Evolutionary conservation across 1,284 basidiomycete species (phyloP).

Genomic region (Meira miltonrushii): DNA sequence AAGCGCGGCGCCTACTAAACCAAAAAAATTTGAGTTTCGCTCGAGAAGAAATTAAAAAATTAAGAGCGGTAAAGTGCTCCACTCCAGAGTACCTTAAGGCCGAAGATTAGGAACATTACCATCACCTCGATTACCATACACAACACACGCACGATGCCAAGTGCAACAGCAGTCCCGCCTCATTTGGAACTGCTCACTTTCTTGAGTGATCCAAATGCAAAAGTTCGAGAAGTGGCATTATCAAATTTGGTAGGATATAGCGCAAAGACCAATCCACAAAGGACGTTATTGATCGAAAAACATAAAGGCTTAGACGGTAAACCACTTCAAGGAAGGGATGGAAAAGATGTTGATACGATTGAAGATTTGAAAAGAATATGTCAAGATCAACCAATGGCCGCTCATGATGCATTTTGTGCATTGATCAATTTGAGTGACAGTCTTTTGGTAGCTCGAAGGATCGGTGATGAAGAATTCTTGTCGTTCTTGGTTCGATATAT

Average conservation of each 20-base stretch:
- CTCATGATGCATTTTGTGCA: conserved; percentile 90
- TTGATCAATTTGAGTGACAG: conserved; percentile 91
- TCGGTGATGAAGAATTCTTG: conserved; percentile 68
- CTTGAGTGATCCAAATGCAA: conserved; percentile 76
- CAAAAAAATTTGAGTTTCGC: background rate
- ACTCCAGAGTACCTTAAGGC: too few species aligned
- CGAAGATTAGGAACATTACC: too few species aligned
- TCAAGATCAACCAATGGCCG: conserved; percentile 71
- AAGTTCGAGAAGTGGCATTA: conserved; percentile 79
- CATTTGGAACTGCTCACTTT: conserved; percentile 70
- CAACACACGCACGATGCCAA: background rate
- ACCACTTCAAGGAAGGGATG: conserved; percentile 32
- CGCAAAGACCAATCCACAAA: conserved; percentile 31
- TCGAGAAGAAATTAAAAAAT: background rate
- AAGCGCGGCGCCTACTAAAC: background rate
- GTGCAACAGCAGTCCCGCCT: background rate
- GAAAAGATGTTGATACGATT: conserved; percentile 43
- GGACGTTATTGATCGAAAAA: conserved; percentile 36
- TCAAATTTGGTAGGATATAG: conserved; percentile 64
- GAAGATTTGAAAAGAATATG: conserved; percentile 74
- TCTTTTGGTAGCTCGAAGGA: conserved; percentile 65
- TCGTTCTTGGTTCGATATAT: conserved; percentile 85
- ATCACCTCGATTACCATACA: background rate
- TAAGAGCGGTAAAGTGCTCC: background rate
- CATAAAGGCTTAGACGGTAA: conserved; percentile 37